phyloP scores from a whole-genome alignment of 805 yeast species.

The Lachancea lanzarotensis region DNA sequence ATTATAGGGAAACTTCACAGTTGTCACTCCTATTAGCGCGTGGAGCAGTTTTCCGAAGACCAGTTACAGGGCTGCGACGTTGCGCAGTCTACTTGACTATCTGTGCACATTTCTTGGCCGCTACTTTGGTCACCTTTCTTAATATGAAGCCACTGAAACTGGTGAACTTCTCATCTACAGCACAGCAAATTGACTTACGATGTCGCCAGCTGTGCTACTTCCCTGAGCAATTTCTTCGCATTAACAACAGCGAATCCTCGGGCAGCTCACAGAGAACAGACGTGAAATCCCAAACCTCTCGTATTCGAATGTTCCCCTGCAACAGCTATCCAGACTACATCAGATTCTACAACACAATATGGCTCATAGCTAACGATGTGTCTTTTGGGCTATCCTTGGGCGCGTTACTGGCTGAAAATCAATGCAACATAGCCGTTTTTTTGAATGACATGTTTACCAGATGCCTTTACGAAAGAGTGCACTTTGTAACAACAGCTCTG shows the following conservation, averaged over 20 bases:
- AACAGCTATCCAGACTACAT: conserved; percentile 57
- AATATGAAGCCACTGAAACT: conserved; percentile 16
- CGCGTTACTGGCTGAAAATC: conserved; percentile 38
- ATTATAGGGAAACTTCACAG: neutral
- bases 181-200: conserved; percentile 74
- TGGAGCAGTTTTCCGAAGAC: neutral
- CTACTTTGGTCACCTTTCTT: conserved; percentile 13
- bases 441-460: conserved; percentile 23
- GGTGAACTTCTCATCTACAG: conserved; percentile 45
- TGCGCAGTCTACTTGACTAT: conserved; percentile 7
- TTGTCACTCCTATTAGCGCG: neutral
- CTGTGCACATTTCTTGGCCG: conserved; percentile 14
- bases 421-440: conserved; percentile 33
- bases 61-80: neutral
- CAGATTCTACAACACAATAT: conserved; percentile 74
- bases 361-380: conserved; percentile 82
- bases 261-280: too few species aligned
- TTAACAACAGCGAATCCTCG: conserved; percentile 25
- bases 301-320: conserved; percentile 29
- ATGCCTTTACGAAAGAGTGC: conserved; percentile 37
- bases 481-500: conserved; percentile 56
- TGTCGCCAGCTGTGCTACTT: conserved; percentile 68
- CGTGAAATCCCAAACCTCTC: too few species aligned
- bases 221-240: conserved; percentile 69
- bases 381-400: conserved; percentile 63